Evolutionary conservation across 495 filamentous ascomycete species (phyloP).

Genomic region (Neurospora hispaniola): DNA sequence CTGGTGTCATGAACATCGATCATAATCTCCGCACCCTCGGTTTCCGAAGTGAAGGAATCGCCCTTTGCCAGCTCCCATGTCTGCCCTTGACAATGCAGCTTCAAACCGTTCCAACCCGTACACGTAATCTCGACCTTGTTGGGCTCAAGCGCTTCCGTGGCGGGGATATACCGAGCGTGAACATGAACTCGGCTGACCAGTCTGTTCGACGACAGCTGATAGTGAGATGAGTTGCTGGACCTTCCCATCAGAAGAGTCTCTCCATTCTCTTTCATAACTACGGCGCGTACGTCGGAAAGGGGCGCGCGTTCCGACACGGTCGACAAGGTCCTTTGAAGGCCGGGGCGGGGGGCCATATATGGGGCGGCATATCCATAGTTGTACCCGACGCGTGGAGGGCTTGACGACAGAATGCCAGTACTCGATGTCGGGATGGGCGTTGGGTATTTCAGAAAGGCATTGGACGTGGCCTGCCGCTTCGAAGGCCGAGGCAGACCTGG

Average conservation of each 20-base stretch:
- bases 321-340: constrained; percentile 51
- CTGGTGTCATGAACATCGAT: constrained; percentile 89
- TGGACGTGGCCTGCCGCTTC: constrained; percentile 54
- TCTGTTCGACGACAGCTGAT: constrained; percentile 82
- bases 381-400: constrained; percentile 49
- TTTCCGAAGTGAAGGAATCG: constrained; percentile 83
- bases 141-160: constrained; percentile 47
- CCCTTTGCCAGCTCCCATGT: constrained; percentile 80
- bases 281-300: constrained; percentile 64
- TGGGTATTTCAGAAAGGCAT: constrained; percentile 56
- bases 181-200: constrained; percentile 89
- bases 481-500: constrained; percentile 65
- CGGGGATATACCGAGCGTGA: constrained; percentile 70
- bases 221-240: constrained; percentile 84
- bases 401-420: constrained; percentile 82
- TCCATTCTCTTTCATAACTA: constrained; percentile 74
- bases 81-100: constrained; percentile 82
- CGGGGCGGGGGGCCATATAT: constrained; percentile 38
- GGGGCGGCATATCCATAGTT: background rate
- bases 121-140: constrained; percentile 77
- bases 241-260: constrained; percentile 77
- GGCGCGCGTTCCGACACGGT: constrained; percentile 72
- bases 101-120: constrained; percentile 91
- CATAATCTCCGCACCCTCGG: constrained; percentile 85
- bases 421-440: constrained; percentile 91